Conservation (phyloP, 345 rosid genomes). For the Gossypium bickii region DNA sequence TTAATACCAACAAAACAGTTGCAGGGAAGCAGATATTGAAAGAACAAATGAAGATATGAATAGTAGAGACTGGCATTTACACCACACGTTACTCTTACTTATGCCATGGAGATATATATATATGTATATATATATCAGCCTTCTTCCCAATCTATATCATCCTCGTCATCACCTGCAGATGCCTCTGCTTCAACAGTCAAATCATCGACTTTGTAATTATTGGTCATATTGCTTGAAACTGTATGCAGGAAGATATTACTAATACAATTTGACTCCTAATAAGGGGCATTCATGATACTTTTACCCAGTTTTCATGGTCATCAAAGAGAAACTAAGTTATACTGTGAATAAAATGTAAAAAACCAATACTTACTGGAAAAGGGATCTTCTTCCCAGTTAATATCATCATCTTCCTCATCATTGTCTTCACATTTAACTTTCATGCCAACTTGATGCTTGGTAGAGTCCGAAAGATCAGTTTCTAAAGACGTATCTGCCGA, state of each 20-base stretch:
- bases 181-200: constrained; percentile 76
- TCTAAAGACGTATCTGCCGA: constrained; percentile 23
- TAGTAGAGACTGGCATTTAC: not conserved
- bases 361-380: constrained; percentile 39
- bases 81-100: not conserved
- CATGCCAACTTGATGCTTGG: constrained; percentile 65
- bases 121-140: constrained; percentile 31
- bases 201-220: constrained; percentile 56
- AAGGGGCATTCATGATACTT: not conserved
- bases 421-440: constrained; percentile 67
- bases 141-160: constrained; percentile 88
- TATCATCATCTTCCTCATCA: constrained; percentile 55
- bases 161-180: constrained; percentile 56
- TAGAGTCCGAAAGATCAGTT: constrained; percentile 32
- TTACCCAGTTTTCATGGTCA: constrained; percentile 1
- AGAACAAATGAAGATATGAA: not conserved
- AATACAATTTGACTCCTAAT: too few relatives aligned
- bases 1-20: not conserved
- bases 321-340: not conserved
- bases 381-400: constrained; percentile 63
- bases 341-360: not conserved
- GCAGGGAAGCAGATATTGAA: not conserved
- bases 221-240: constrained; percentile 42
- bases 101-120: not conserved
- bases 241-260: not conserved